Percentiles rank a stretch among this genome's conserved stretches.
Conservation (phyloP, 495 filamentous ascomycete species). For the Hypoxylon lienhwacheense region DNA sequence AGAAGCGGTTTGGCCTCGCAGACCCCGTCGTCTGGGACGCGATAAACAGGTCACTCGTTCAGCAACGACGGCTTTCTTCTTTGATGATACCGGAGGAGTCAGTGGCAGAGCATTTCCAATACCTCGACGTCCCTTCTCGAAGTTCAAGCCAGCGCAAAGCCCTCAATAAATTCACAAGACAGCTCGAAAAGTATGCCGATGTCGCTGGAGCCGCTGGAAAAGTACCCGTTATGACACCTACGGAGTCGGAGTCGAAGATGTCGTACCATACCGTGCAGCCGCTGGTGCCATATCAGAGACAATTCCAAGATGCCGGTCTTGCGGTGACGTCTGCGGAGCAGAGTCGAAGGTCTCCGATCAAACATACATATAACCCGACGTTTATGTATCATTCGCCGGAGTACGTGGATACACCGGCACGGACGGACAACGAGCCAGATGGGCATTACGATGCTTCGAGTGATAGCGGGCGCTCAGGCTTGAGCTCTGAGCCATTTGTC, state of each 20-base stretch:
- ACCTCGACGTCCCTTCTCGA: conserved; percentile 30
- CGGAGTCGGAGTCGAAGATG: conserved; percentile 34
- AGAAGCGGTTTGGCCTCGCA: conserved; percentile 36
- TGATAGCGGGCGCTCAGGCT: conserved; percentile 11
- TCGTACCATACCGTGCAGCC: conserved; percentile 51
- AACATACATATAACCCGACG: neutral
- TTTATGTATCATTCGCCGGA: conserved; percentile 2
- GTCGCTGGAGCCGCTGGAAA: conserved; percentile 31
- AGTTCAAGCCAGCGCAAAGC: conserved; percentile 43
- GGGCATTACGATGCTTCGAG: conserved; percentile 5
- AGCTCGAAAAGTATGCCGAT: conserved; percentile 47
- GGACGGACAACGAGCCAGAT: conserved; percentile 10
- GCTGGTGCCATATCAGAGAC: conserved; percentile 47
- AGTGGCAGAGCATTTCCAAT: neutral
- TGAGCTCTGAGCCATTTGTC: conserved; percentile 33
- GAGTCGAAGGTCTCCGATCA: conserved; percentile 16
- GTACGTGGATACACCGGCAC: neutral
- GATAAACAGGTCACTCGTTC: conserved; percentile 42
- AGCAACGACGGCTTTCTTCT: conserved; percentile 42
- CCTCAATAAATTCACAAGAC: conserved; percentile 45
- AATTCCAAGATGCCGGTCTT: conserved; percentile 52
- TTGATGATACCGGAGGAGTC: conserved; percentile 31
- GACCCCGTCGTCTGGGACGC: conserved; percentile 42
- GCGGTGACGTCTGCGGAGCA: conserved; percentile 55
- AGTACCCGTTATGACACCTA: conserved; percentile 36